These are phyloP conservation scores for Syzygium grande DNA, from an alignment of 345 rosid species.

Conservation along the genomic window DNA sequence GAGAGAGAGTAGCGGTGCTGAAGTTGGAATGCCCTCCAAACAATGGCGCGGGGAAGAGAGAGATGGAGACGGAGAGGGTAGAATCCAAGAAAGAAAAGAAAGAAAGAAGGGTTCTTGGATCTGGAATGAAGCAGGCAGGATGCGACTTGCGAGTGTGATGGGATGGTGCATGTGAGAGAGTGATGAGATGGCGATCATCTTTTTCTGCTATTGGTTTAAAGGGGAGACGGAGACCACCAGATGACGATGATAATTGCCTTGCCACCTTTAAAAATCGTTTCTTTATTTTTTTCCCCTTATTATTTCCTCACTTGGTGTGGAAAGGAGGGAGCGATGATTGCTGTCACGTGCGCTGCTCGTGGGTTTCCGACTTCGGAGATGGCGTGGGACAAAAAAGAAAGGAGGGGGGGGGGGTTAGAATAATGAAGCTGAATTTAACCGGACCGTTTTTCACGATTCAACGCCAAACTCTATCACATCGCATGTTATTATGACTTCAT, in stretches of 20 bases:
- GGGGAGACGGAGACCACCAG: neutral
- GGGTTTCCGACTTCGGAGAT: neutral
- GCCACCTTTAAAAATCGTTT: neutral
- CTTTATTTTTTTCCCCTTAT: neutral
- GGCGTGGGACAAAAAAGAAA: fast-evolving
- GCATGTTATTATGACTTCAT: neutral
- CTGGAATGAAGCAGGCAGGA: neutral
- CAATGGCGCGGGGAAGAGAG: neutral
- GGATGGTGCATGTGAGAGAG: neutral
- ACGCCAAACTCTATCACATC: neutral
- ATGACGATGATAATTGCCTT: neutral
- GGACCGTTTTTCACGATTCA: neutral
- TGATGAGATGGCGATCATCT: neutral
- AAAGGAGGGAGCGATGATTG: neutral
- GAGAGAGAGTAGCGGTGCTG: neutral
- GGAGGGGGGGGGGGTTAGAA: fast-evolving
- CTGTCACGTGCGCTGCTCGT: neutral
- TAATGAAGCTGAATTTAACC: neutral
- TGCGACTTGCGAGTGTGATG: neutral
- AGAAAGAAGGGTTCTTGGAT: neutral
- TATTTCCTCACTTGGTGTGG: neutral
- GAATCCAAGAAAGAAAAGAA: neutral
- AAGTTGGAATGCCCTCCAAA: neutral
- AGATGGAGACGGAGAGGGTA: neutral
- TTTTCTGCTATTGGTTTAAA: neutral